A percentile compares a stretch with the other conserved stretches of the same genome.
Evolutionary conservation across 2,329 filamentous ascomycete genomes (phyloP).

Genomic region (Stagonosporopsis chrysanthemi): DNA sequence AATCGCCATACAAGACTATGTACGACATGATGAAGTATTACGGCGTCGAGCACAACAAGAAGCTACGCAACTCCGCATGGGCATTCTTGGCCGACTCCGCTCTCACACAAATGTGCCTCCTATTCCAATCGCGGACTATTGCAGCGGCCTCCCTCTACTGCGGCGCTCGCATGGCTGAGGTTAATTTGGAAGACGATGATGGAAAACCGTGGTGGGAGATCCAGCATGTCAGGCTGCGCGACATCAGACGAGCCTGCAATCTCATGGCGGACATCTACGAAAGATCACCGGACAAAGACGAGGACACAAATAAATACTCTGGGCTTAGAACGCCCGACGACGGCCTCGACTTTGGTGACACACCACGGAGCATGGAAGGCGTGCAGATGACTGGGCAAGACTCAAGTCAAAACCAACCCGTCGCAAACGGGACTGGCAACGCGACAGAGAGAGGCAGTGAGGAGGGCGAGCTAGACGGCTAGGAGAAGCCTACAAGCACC

Average conservation of each 20-base stretch:
- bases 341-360: conserved; percentile 45
- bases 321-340: conserved; percentile 52
- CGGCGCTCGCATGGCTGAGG: conserved; percentile 75
- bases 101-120: conserved; percentile 82
- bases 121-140: conserved; percentile 80
- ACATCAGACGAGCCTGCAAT: conserved; percentile 76
- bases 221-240: conserved; percentile 73
- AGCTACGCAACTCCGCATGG: conserved; percentile 86
- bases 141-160: conserved; percentile 89
- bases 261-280: conserved; percentile 70
- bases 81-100: conserved; percentile 92
- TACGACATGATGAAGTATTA: conserved; percentile 81
- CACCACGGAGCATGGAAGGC: conserved; percentile 39
- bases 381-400: conserved; percentile 29
- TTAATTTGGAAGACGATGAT: conserved; percentile 74
- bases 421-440: conserved; percentile 34
- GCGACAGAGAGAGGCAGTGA: conserved; percentile 49
- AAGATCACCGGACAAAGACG: conserved; percentile 48
- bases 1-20: conserved; percentile 85
- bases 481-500: conserved; percentile 11
- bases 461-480: conserved; percentile 57
- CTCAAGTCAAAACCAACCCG: conserved; percentile 27
- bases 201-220: conserved; percentile 88
- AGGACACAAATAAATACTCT: conserved; percentile 56
- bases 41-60: conserved; percentile 78